Base-by-base conservation (phyloP, 2,329 filamentous ascomycete genomes). In the Oidium heveae region DNA sequence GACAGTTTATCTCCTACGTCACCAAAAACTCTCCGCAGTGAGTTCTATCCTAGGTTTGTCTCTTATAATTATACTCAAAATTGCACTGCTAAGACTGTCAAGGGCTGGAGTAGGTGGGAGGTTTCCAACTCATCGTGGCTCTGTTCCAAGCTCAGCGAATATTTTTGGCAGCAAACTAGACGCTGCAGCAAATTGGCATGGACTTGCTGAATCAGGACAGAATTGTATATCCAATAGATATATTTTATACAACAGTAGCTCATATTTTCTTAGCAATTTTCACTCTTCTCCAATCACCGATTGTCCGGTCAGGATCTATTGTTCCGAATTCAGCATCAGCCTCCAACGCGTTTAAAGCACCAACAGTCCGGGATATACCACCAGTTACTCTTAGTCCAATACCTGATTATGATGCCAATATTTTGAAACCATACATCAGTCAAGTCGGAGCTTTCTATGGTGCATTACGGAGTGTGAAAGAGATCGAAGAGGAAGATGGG, bases 351-450 rank as follows among this genome's bases (percentile, higher is more conserved):
- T 85, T 91, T 63, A 89, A 82, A 61, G 81, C 85, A 15, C 89
- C 89, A 0, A 93, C 86, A 0, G 74, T 84, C 18, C 79, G 79
- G 66, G 89, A 98, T 65, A 98, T 98, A 39, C 89, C 89, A 0
- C 89, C 89, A 0, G 91, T 98, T 0, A 81, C 86, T 0, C 72
- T 98, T 57, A 88, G 87, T 8, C 94, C 94, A 61, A 85, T 96
- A 49, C 76, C 81, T 12, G 84, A 84, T 61, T 74, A 96, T 60
- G 85, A 94, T 41, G 68, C 78, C 0, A 76, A 82, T 58, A 82
- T 84, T 55, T 98, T 98, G 66, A 80, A 80, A 54, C 73, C 84
- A 9, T 98, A 98, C 64, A 71, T 96, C 7, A 74, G 79, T 3
- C 85, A 94, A 66, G 83, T 96, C 37, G 87, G 86, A 18, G 79